Evolutionary conservation across 306 rosid genomes (phyloP).

Genomic region (Trifolium fragiferum): DNA sequence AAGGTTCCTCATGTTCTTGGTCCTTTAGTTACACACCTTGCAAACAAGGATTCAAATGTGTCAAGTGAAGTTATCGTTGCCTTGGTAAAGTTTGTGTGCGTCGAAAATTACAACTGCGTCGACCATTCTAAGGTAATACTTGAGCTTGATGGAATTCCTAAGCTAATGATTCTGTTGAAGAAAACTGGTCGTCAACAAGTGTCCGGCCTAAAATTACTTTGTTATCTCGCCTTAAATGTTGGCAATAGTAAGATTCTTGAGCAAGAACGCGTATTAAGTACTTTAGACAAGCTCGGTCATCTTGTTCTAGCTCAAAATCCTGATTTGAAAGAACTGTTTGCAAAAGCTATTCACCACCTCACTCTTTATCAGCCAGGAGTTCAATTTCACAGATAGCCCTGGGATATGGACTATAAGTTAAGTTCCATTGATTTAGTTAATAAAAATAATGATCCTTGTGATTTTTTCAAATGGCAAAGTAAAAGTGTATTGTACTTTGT

Average conservation of each 20-base stretch:
- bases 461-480: slow-evolving; percentile 47
- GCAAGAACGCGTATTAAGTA: slow-evolving; percentile 70
- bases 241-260: slow-evolving; percentile 85
- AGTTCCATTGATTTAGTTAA: slow-evolving; percentile 21
- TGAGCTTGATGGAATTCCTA: slow-evolving; percentile 75
- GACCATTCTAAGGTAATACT: slow-evolving; percentile 78
- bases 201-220: slow-evolving; percentile 58
- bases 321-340: slow-evolving; percentile 60
- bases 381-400: slow-evolving; percentile 69
- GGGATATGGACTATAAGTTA: slow-evolving; percentile 50
- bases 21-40: slow-evolving; percentile 76
- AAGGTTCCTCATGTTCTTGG: slow-evolving; percentile 71
- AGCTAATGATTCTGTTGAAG: slow-evolving; percentile 60
- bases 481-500: slow-evolving; percentile 15
- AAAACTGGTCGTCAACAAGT: slow-evolving; percentile 53
- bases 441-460: slow-evolving; percentile 44
- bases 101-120: slow-evolving; percentile 66
- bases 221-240: slow-evolving; percentile 73
- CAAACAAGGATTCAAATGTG: slow-evolving; percentile 58
- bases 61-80: slow-evolving; percentile 74
- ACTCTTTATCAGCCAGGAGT: slow-evolving; percentile 85
- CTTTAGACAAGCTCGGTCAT: slow-evolving; percentile 69
- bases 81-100: slow-evolving; percentile 68
- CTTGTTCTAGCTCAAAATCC: slow-evolving; percentile 65
- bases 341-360: slow-evolving; percentile 73